Conservation (phyloP, 768 basidiomycete genomes). For the Suillus decipiens region DNA sequence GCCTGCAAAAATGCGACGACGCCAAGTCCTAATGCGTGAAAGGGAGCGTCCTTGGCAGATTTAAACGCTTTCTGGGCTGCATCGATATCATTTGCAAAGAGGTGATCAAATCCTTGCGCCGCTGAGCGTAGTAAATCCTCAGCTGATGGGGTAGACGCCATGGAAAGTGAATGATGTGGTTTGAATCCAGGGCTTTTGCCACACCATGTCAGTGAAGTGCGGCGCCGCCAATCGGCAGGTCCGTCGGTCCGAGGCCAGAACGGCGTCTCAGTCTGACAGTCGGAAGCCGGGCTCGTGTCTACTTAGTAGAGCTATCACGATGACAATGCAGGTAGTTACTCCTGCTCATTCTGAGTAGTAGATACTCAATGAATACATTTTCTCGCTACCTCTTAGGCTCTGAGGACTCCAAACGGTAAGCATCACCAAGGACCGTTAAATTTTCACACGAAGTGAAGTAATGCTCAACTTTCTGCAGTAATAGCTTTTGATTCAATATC, state of each 20-base stretch:
- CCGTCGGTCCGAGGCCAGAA: neutral
- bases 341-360: too few relatives aligned
- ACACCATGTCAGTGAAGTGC: neutral
- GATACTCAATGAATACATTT: too few relatives aligned
- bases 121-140: constrained; percentile 34
- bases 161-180: neutral
- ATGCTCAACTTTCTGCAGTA: neutral
- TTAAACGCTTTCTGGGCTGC: constrained; percentile 53
- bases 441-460: neutral
- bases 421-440: too few relatives aligned
- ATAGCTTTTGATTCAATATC: constrained; percentile 3
- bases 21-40: constrained; percentile 73
- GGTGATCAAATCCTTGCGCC: constrained; percentile 59
- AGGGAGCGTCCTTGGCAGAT: constrained; percentile 45
- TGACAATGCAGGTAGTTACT: too few relatives aligned
- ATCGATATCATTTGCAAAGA: constrained; percentile 69
- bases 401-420: too few relatives aligned
- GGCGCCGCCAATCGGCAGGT: neutral
- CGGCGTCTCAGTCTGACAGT: neutral
- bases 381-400: too few relatives aligned
- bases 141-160: neutral
- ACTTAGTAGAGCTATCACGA: too few relatives aligned
- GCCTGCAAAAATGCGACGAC: constrained; percentile 77
- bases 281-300: constrained; percentile 6
- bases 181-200: neutral